Percentiles rank a stretch among this genome's conserved stretches.
Conservation (phyloP, 2,329 filamentous ascomycete species). For the Clonostachys chloroleuca region DNA sequence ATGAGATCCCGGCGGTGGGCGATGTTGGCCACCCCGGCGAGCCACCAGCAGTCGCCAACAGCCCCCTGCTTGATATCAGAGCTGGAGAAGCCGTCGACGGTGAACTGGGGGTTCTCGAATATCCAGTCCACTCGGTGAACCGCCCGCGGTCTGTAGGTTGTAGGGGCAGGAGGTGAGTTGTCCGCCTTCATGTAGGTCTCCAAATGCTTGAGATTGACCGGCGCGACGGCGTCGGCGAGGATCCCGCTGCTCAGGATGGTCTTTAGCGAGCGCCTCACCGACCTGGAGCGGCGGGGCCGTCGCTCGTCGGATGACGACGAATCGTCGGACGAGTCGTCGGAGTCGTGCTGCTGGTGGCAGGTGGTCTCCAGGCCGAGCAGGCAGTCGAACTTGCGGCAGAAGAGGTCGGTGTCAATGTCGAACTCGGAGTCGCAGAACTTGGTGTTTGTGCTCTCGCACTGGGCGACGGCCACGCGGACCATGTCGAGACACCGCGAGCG, state of each 20-base stretch:
- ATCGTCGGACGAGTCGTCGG: constrained; percentile 5
- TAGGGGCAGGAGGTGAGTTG: not conserved
- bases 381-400: constrained; percentile 27
- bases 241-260: constrained; percentile 6
- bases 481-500: constrained; percentile 30
- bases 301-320: not conserved
- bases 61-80: constrained; percentile 36
- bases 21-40: constrained; percentile 65
- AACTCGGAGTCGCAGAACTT: constrained; percentile 40
- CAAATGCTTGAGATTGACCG: constrained; percentile 7
- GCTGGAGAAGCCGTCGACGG: constrained; percentile 29
- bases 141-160: constrained; percentile 20
- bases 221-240: constrained; percentile 6
- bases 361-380: constrained; percentile 5
- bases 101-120: constrained; percentile 33
- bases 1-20: constrained; percentile 62
- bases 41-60: constrained; percentile 69
- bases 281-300: constrained; percentile 1
- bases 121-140: constrained; percentile 38
- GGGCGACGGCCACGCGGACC: constrained; percentile 30
- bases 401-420: constrained; percentile 31
- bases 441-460: constrained; percentile 37
- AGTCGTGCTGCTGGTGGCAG: constrained; percentile 1
- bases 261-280: constrained; percentile 7
- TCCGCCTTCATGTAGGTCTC: constrained; percentile 6